phyloP scores from a whole-genome alignment of 1,139 yeast species.

The Debaryomyces coudertii region DNA sequence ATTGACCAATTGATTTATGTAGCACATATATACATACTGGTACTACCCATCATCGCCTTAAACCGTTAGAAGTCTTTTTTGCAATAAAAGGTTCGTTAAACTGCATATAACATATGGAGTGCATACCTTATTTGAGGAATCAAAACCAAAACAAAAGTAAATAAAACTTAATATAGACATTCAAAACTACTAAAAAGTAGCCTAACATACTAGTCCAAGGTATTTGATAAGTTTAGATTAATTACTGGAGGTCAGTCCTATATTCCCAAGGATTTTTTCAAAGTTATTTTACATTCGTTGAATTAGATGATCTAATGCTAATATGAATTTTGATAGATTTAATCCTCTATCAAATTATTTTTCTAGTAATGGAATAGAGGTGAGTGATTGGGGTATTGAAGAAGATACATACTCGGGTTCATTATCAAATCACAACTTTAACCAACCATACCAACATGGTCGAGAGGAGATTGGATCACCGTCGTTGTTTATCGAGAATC shows the following conservation, averaged over 20 bases:
- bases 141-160: constrained; percentile 7
- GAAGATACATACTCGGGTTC: constrained; percentile 28
- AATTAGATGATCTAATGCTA: constrained; percentile 2
- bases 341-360: constrained; percentile 30
- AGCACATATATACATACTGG: background rate
- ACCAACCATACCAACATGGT: constrained; percentile 14
- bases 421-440: constrained; percentile 13
- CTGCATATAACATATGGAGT: constrained; percentile 3
- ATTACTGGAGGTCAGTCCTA: background rate
- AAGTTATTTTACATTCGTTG: background rate
- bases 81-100: background rate
- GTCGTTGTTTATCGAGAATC: constrained; percentile 10
- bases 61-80: background rate
- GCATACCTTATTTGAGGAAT: constrained; percentile 7
- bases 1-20: background rate
- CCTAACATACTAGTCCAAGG: background rate
- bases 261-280: background rate
- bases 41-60: background rate
- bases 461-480: constrained; percentile 10
- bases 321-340: constrained; percentile 40
- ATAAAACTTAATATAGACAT: background rate
- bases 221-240: background rate
- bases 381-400: constrained; percentile 50
- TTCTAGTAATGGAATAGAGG: constrained; percentile 11
- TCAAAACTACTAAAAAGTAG: background rate